These are phyloP conservation scores for Verbena officinalis DNA, from an alignment of 257 asterid genomes.

Conservation along the genomic window DNA sequence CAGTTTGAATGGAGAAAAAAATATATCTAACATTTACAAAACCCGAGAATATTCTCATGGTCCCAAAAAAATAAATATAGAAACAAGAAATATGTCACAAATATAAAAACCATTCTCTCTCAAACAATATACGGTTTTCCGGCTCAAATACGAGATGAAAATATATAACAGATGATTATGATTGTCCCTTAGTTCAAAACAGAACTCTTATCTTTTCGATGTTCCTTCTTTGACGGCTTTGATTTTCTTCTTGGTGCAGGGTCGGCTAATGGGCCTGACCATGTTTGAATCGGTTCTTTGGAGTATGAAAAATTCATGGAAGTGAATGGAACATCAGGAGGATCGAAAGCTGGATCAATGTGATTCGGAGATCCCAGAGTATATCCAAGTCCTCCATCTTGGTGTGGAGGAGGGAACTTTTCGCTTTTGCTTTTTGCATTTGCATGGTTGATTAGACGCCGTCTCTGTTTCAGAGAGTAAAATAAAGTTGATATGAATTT, in stretches of 20 bases:
- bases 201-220: conserved; percentile 27
- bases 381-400: conserved; percentile 70
- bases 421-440: conserved; percentile 50
- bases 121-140: conserved; percentile 3
- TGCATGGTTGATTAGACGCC: conserved; percentile 59
- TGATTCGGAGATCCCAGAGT: conserved; percentile 53
- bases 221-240: conserved; percentile 32
- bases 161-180: neutral
- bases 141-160: conserved; percentile 1
- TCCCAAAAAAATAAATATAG: conserved; percentile 28
- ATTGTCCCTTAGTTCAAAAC: conserved; percentile 27
- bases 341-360: conserved; percentile 51
- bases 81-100: conserved; percentile 27
- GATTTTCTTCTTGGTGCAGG: conserved; percentile 41
- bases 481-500: neutral
- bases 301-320: conserved; percentile 67
- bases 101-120: neutral
- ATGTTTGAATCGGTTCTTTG: conserved; percentile 56
- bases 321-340: conserved; percentile 62
- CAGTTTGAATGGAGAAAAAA: neutral
- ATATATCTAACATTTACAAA: conserved; percentile 31
- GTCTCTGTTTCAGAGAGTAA: conserved; percentile 45
- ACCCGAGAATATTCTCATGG: conserved; percentile 26
- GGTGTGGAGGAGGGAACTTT: conserved; percentile 78
- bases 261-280: conserved; percentile 45